Base-by-base conservation (phyloP, 2,329 filamentous ascomycete species). In the Remersonia thermophila region DNA sequence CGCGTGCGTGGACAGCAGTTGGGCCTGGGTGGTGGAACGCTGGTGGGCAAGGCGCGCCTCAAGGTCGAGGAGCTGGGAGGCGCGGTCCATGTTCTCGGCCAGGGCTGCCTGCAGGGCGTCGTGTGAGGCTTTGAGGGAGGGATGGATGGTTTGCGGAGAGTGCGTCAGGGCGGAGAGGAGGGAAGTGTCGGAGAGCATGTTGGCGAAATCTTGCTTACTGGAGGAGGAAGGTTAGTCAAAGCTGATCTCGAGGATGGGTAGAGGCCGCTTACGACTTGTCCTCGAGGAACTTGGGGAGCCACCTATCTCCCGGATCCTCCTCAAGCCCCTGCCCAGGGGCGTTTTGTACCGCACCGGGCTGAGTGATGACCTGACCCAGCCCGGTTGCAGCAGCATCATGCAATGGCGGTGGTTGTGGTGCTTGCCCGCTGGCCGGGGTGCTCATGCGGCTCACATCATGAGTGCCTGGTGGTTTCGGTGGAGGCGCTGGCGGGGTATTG, bases 1-100 rank as follows among this genome's bases (percentile, higher is more conserved):
- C 1, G 83, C 83, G 50, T 89, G 83, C 15, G 91, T 75, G 9
- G 83, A 72, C 1, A 96, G 69, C 0, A 96, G 73, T 40, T 87
- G 80, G 3, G 84, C 80, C 53, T 93, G 85, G 0, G 83, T 81
- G 1, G 71, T 67, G 18, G 75, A 69, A 38, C 89, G 80, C 50
- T 80, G 70, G 44, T 69, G 69, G 4, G 60, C 52, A 5, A 80
- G 60, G 13, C 62, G 65, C 17, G 62, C 49, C 55, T 84, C 80
- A 5, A 78, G 65, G 27, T 73, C 67, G 16, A 66, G 58, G 10
- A 85, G 63, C 47, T 76, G 71, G 18, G 65, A 56, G 6, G 84
- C 80, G 7, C 89, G 71, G 27, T 73, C 66, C 42, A 83, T 62
- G 56, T 94, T 95, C 39, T 80, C 70, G 31, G 72, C 56, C 7